Percentiles rank a stretch among this genome's conserved stretches.
phyloP scores from a whole-genome alignment of 2,329 filamentous ascomycete genomes.

The Madurella mycetomatis region DNA sequence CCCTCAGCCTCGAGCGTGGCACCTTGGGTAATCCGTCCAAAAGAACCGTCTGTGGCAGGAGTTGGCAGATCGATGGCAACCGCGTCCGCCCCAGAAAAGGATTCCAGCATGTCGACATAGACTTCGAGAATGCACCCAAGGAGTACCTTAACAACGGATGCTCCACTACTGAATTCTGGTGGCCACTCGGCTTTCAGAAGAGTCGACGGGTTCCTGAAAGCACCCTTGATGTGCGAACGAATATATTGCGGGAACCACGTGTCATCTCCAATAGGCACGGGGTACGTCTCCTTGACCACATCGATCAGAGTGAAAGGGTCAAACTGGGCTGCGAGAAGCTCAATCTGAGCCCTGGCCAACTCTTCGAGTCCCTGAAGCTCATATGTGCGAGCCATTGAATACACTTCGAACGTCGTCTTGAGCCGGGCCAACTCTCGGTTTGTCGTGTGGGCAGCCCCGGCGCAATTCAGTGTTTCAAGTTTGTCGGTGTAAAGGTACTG shows the following conservation, averaged over 20 bases:
- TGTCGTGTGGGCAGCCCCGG: background rate
- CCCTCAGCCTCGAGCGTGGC: background rate
- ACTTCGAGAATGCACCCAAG: conserved; percentile 13
- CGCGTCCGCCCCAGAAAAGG: background rate
- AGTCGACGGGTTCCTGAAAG: conserved; percentile 6
- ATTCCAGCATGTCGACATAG: conserved; percentile 11
- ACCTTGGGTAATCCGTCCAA: background rate
- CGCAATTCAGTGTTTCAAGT: background rate
- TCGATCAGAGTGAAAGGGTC: conserved; percentile 17
- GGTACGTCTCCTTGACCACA: conserved; percentile 13
- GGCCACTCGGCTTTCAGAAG: background rate
- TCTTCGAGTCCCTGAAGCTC: conserved; percentile 13
- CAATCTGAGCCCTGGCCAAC: conserved; percentile 6
- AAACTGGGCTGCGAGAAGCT: background rate
- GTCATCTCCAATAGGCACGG: conserved; percentile 9
- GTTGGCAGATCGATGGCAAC: background rate
- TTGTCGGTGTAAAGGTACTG: conserved; percentile 16
- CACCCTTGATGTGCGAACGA: conserved; percentile 8
- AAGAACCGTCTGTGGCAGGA: background rate
- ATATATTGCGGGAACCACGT: conserved; percentile 17
- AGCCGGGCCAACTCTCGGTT: background rate
- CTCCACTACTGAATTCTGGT: background rate
- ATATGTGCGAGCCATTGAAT: conserved; percentile 9
- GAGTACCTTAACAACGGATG: conserved; percentile 9
- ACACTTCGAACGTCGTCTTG: conserved; percentile 14